phyloP scores from a whole-genome alignment of 75 land plant genomes.

The Picea glauca region DNA sequence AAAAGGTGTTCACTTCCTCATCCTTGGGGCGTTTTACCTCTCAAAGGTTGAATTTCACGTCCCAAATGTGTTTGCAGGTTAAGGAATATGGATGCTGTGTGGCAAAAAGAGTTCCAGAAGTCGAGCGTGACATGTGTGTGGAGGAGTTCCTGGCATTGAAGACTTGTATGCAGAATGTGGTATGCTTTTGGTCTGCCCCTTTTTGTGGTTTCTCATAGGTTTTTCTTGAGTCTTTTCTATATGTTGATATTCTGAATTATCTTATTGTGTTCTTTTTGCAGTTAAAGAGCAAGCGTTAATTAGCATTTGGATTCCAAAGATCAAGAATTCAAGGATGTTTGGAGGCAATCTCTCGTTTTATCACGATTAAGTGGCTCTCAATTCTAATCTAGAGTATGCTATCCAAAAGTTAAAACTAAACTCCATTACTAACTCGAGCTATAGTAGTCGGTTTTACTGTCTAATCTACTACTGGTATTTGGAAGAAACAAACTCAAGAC shows the following conservation, averaged over 20 bases:
- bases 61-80: slow-evolving; percentile 31
- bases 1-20: too few relatives aligned
- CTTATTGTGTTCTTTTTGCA: slow-evolving; percentile 9
- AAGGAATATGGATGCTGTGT: slow-evolving; percentile 88
- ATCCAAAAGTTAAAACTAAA: neutral
- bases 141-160: slow-evolving; percentile 79
- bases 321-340: neutral
- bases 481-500: slow-evolving; percentile 1
- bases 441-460: slow-evolving; percentile 2
- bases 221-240: neutral
- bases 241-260: slow-evolving; percentile 5
- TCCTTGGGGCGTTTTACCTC: too few relatives aligned
- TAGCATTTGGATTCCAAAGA: neutral
- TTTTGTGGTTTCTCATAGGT: neutral
- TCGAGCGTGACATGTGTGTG: slow-evolving; percentile 86
- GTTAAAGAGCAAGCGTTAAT: slow-evolving; percentile 9
- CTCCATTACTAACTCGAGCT: slow-evolving; percentile 8
- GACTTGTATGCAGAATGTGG: slow-evolving; percentile 75
- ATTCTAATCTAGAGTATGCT: neutral
- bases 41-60: too few relatives aligned
- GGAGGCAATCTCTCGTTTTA: neutral
- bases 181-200: slow-evolving; percentile 19
- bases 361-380: neutral
- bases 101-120: slow-evolving; percentile 67
- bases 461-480: neutral